Evolutionary conservation across 768 basidiomycete species (phyloP).

Genomic region (Rhizopogon salebrosus): DNA sequence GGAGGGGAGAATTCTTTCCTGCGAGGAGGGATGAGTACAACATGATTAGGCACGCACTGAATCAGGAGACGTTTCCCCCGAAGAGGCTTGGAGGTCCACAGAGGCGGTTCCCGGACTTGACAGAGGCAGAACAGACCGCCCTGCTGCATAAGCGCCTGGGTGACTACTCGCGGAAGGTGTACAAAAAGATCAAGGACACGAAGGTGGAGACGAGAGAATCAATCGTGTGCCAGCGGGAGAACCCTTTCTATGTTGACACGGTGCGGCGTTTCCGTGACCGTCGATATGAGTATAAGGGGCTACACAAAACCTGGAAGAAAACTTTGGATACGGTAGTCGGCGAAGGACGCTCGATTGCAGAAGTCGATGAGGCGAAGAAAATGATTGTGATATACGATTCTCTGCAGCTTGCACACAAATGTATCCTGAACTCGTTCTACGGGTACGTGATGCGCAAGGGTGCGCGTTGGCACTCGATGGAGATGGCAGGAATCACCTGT

Average conservation of each 20-base stretch:
- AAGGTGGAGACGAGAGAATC: conserved; percentile 90
- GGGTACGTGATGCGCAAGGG: conserved; percentile 99
- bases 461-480: conserved; percentile 99
- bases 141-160: conserved; percentile 94
- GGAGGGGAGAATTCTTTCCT: conserved; percentile 98
- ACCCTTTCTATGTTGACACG: conserved; percentile 99
- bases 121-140: conserved; percentile 82
- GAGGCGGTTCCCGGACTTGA: conserved; percentile 79
- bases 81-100: conserved; percentile 68
- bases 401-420: conserved; percentile 97
- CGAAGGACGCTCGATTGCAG: conserved; percentile 72
- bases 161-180: conserved; percentile 97
- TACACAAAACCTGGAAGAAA: conserved; percentile 99
- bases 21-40: conserved; percentile 96
- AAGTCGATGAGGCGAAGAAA: conserved; percentile 96
- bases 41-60: conserved; percentile 96
- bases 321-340: conserved; percentile 72
- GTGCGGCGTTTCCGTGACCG: conserved; percentile 96
- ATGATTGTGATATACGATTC: conserved; percentile 99
- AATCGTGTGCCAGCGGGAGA: conserved; percentile 96
- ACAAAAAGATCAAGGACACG: conserved; percentile 97
- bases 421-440: conserved; percentile 99
- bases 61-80: conserved; percentile 89
- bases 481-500: conserved; percentile 99
- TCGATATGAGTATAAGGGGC: conserved; percentile 97